Evolutionary conservation across 2,329 filamentous ascomycete genomes (phyloP).

Genomic region (Paraconiothyrium brasiliense): DNA sequence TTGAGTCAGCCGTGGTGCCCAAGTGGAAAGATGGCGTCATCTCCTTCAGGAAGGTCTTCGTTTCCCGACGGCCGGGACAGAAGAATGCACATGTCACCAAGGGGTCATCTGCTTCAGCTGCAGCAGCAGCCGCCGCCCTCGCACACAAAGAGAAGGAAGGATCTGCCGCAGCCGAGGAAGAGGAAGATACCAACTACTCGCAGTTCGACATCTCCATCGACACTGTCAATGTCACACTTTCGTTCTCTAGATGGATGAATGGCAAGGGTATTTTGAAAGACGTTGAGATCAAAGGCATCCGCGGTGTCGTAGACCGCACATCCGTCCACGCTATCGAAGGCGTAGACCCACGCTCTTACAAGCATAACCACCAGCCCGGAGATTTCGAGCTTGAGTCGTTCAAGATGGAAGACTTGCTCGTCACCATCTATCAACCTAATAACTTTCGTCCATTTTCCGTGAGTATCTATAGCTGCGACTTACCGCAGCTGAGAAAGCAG

Average conservation of each 20-base stretch:
- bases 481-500: slow-evolving; percentile 91
- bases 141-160: slow-evolving; percentile 57
- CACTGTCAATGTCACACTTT: slow-evolving; percentile 94
- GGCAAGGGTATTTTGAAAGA: slow-evolving; percentile 90
- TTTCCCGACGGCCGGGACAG: slow-evolving; percentile 89
- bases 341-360: slow-evolving; percentile 84
- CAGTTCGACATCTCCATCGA: slow-evolving; percentile 97
- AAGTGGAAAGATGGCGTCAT: slow-evolving; percentile 97
- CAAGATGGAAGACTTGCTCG: slow-evolving; percentile 90
- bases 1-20: slow-evolving; percentile 96
- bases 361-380: slow-evolving; percentile 85
- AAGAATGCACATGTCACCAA: slow-evolving; percentile 85
- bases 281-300: slow-evolving; percentile 91
- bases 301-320: slow-evolving; percentile 91
- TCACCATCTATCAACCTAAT: slow-evolving; percentile 90
- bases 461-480: slow-evolving; percentile 94
- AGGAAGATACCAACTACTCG: slow-evolving; percentile 95
- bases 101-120: slow-evolving; percentile 84
- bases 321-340: slow-evolving; percentile 77
- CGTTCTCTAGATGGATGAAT: slow-evolving; percentile 99
- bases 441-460: slow-evolving; percentile 94
- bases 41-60: slow-evolving; percentile 94
- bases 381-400: slow-evolving; percentile 98
- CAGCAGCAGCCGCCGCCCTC: slow-evolving; percentile 82
- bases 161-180: slow-evolving; percentile 58